Base-by-base conservation (phyloP, 495 filamentous ascomycete genomes). In the Talaromyces borbonicus region DNA sequence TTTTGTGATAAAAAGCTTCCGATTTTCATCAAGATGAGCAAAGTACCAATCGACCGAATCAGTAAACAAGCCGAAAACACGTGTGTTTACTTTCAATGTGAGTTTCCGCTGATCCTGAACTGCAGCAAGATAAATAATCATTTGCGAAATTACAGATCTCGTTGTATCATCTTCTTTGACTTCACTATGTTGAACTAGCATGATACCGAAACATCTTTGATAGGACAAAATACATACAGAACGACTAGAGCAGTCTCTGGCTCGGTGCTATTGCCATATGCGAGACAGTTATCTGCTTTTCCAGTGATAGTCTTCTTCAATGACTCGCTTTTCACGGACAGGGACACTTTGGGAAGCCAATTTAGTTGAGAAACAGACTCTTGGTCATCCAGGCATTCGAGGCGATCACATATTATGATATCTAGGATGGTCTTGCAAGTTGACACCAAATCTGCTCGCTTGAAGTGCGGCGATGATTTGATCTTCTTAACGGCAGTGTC, bases 81-180 rank as follows among this genome's bases (percentile, higher is more conserved):
- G 33, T n/a, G 8, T n/a, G 24, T 45, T 25, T 8, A 4, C n/a
- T 29, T 35, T 31, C 5, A n/a, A n/a, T 1, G 24, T 27, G 3
- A 1, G 3, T 23, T 32, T 45, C 9, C 43, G 24, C 4, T 9
- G 14, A 16, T 45, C 43, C 24, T 45, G 43, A 3, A 45, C 12
- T 14, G 43, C 43, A 16, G 43, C 43, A 18, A 45, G 43, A 35
- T 45, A 45, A 30, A 33, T 33, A n/a, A 45, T 45, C 3, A 45
- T n/a, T 45, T 45, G 43, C n/a, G 43, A n/a, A 19, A 45, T 16
- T 14, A 14, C 43, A 8, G 43, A n/a, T 15, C 6, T 5, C 24
- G 30, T 22, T 18, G 3, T 18, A n/a, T n/a, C 25, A 3, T 8
- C 3, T 18, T 32, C 24, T 22, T 45, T 45, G 24, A 15, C 27